Percentiles rank a stretch among this genome's conserved stretches.
These are phyloP conservation scores for Pichia sp. DNA, from an alignment of 1,139 yeast species.

Conservation along the genomic window DNA sequence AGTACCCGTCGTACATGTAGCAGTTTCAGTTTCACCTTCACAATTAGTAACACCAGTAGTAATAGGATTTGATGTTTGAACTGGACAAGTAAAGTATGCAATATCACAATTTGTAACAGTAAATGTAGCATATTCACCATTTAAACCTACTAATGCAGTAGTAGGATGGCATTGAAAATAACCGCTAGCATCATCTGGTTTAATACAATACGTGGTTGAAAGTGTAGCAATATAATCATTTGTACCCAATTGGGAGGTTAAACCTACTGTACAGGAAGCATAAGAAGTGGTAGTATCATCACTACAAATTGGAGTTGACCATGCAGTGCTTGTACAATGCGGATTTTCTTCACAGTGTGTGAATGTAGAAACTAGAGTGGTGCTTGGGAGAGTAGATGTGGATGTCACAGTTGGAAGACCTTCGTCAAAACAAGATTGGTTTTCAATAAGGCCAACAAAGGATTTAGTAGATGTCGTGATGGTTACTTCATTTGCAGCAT, in stretches of 20 bases:
- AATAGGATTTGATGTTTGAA: background rate
- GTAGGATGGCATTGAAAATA: conserved; percentile 17
- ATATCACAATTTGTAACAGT: conserved; percentile 17
- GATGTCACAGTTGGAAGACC: conserved; percentile 1
- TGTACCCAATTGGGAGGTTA: conserved; percentile 5
- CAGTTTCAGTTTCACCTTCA: background rate
- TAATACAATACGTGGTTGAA: conserved; percentile 16
- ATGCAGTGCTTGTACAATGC: conserved; percentile 15
- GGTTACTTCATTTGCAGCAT: conserved; percentile 2
- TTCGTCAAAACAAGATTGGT: background rate
- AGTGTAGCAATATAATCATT: conserved; percentile 9
- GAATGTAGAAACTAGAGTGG: conserved; percentile 10
- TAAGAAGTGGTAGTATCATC: conserved; percentile 4
- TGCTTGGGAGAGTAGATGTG: conserved; percentile 7
- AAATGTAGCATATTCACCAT: conserved; percentile 10
- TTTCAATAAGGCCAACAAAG: background rate
- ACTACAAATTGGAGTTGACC: conserved; percentile 14
- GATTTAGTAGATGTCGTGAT: background rate
- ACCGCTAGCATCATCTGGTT: conserved; percentile 16
- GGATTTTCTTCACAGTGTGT: conserved; percentile 16
- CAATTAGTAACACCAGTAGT: background rate
- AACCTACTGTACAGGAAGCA: conserved; percentile 13
- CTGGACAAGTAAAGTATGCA: conserved; percentile 10
- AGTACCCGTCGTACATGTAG: background rate
- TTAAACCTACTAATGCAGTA: conserved; percentile 7